Evolutionary conservation across 495 filamentous ascomycete species (phyloP).

Genomic region (Trichoderma orchidacearum): DNA sequence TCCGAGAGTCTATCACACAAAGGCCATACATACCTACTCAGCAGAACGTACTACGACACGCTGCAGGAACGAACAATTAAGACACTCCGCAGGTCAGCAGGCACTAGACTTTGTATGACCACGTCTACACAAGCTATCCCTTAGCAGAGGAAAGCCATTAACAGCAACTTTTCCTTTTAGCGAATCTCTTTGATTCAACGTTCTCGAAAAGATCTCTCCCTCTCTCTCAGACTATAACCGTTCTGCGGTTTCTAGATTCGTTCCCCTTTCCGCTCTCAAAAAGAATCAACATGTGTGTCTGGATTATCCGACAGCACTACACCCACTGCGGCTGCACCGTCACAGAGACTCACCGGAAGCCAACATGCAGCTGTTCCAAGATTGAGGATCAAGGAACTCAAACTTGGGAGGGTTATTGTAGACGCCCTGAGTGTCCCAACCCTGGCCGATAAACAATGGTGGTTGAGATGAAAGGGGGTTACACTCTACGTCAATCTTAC

Average conservation of each 20-base stretch:
- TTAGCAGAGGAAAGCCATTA: too few relatives aligned
- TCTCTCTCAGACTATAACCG: neutral
- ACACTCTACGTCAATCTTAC: neutral
- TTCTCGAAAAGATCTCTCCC: too few relatives aligned
- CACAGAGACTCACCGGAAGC: neutral
- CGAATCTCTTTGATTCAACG: too few relatives aligned
- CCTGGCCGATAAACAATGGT: neutral
- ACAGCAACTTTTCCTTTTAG: too few relatives aligned
- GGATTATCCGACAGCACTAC: neutral
- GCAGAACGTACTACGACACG: too few relatives aligned
- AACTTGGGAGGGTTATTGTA: neutral
- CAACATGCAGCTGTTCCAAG: neutral
- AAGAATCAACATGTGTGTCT: neutral
- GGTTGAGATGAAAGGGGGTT: too few relatives aligned
- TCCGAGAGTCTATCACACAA: too few relatives aligned
- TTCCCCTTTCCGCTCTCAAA: neutral
- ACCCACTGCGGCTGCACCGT: constrained; percentile 1
- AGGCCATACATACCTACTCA: too few relatives aligned
- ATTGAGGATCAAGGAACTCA: neutral
- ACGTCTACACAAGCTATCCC: too few relatives aligned
- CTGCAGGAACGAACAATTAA: too few relatives aligned
- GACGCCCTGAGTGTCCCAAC: constrained; percentile 1
- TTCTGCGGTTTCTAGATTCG: neutral
- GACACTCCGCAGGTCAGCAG: too few relatives aligned
- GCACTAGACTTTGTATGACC: too few relatives aligned